These are phyloP conservation scores for Aureobasidium melanogenum DNA, from an alignment of 2,329 filamentous ascomycete genomes.

Conservation along the genomic window DNA sequence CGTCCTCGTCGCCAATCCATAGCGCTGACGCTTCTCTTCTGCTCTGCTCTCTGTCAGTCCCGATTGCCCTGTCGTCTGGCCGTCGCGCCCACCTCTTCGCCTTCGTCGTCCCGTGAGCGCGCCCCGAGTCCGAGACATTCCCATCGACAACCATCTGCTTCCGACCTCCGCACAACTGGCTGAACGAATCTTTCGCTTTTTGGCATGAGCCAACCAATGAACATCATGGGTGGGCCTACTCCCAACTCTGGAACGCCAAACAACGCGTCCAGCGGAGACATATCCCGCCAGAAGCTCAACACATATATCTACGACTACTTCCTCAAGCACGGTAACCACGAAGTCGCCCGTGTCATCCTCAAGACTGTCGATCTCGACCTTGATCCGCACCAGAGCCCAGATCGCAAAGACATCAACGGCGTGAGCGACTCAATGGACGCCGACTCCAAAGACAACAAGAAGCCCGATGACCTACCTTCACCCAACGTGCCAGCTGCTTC, in stretches of 20 bases:
- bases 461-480: slow-evolving; percentile 70
- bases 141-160: background rate
- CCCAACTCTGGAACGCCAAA: slow-evolving; percentile 15
- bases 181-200: background rate
- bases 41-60: background rate
- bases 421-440: slow-evolving; percentile 65
- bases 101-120: background rate
- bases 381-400: slow-evolving; percentile 50
- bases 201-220: slow-evolving; percentile 50
- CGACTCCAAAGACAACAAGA: slow-evolving; percentile 66
- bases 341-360: slow-evolving; percentile 69
- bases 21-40: background rate
- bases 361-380: slow-evolving; percentile 35
- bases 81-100: background rate
- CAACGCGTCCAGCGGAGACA: slow-evolving; percentile 15
- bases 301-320: slow-evolving; percentile 92
- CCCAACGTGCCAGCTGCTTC: slow-evolving; percentile 58
- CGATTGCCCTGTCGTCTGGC: background rate
- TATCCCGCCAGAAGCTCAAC: slow-evolving; percentile 54
- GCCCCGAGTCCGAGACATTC: slow-evolving; percentile 7
- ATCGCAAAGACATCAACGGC: slow-evolving; percentile 55
- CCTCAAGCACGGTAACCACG: slow-evolving; percentile 72
- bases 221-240: slow-evolving; percentile 45
- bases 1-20: background rate
- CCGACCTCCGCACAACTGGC: slow-evolving; percentile 12